A percentile compares a stretch with the other conserved stretches of the same genome.
Conservation (phyloP, 495 filamentous ascomycete genomes). For the Penicillium simplicissimum region DNA sequence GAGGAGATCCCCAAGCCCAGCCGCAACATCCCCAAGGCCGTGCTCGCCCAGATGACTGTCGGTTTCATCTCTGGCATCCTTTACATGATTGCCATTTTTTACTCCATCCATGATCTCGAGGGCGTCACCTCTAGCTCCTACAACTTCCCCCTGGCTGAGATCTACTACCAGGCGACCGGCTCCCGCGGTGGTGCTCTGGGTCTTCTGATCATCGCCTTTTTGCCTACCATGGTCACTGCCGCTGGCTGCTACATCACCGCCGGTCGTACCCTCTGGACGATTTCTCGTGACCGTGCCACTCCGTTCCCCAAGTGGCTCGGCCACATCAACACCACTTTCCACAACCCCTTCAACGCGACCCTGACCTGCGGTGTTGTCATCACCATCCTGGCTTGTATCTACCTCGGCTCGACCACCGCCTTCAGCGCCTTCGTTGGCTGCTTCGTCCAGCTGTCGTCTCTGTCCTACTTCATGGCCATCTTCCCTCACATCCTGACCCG, state of each 20-base stretch:
- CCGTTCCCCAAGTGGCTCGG: constrained; percentile 45
- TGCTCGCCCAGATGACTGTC: constrained; percentile 50
- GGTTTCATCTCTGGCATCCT: constrained; percentile 51
- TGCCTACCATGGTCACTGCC: constrained; percentile 61
- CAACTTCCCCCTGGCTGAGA: constrained; percentile 72
- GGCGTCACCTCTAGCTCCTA: constrained; percentile 42
- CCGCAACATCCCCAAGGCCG: constrained; percentile 52
- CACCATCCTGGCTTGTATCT: constrained; percentile 72
- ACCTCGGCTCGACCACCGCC: constrained; percentile 69
- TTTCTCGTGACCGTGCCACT: constrained; percentile 69
- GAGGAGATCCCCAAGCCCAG: constrained; percentile 72
- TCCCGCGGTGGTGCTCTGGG: constrained; percentile 58
- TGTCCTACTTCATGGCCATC: constrained; percentile 76
- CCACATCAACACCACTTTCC: constrained; percentile 44
- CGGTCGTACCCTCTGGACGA: constrained; percentile 83
- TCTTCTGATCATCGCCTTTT: constrained; percentile 64
- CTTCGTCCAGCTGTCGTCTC: constrained; percentile 66
- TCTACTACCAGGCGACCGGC: constrained; percentile 78
- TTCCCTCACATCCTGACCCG: constrained; percentile 68
- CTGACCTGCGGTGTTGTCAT: constrained; percentile 59
- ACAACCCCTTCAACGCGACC: constrained; percentile 69
- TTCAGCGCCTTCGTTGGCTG: constrained; percentile 77
- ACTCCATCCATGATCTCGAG: constrained; percentile 47
- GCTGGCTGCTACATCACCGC: constrained; percentile 72
- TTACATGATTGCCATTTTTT: constrained; percentile 56